Conservation (phyloP, 1,139 yeast genomes). For the Blastobotrys persicus region DNA sequence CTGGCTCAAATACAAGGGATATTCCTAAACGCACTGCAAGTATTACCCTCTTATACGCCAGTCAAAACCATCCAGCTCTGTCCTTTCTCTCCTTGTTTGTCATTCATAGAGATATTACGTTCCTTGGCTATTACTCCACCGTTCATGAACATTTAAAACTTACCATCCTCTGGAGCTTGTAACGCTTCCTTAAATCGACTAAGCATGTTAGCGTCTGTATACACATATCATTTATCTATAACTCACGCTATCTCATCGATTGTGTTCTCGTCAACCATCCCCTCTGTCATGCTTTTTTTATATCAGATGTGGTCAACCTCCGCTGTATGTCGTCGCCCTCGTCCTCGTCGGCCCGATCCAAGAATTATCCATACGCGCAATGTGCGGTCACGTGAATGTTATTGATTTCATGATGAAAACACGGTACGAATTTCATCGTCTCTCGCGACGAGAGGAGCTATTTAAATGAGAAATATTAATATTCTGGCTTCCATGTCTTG, state of each 20-base stretch:
- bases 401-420: too few relatives aligned
- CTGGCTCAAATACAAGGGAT: too few relatives aligned
- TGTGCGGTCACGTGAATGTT: too few relatives aligned
- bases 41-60: too few relatives aligned
- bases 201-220: constrained; percentile 2
- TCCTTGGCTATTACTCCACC: not conserved
- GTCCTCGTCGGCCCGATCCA: not conserved
- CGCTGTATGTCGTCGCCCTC: not conserved
- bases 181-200: constrained; percentile 18
- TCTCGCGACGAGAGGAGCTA: too few relatives aligned
- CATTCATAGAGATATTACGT: too few relatives aligned
- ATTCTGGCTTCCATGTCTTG: too few relatives aligned
- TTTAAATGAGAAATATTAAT: too few relatives aligned
- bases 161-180: constrained; percentile 13
- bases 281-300: not conserved
- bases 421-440: too few relatives aligned
- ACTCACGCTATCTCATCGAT: constrained; percentile 19
- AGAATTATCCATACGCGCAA: not conserved
- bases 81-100: too few relatives aligned
- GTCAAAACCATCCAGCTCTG: too few relatives aligned
- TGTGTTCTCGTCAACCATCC: constrained; percentile 14
- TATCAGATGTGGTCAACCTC: not conserved
- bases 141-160: not conserved
- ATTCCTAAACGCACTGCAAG: too few relatives aligned
- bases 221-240: not conserved